Conservation (phyloP, 768 basidiomycete species). For the Lentinus brumalis region DNA sequence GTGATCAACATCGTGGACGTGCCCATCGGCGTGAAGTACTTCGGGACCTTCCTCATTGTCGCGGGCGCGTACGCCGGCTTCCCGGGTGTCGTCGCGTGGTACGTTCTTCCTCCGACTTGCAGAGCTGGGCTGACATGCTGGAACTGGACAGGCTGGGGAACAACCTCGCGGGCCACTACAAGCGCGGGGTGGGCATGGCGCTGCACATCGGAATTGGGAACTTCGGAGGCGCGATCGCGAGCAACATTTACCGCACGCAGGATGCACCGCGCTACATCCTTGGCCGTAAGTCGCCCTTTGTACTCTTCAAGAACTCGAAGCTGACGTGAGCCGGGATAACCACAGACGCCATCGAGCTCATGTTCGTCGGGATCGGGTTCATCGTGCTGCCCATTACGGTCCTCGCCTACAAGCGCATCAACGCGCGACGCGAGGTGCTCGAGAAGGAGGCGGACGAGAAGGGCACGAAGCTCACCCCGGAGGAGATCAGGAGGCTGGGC, state of each 20-base stretch:
- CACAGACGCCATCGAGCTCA: slow-evolving; percentile 62
- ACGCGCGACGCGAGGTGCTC: slow-evolving; percentile 50
- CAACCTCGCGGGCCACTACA: slow-evolving; percentile 68
- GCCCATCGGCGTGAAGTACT: slow-evolving; percentile 60
- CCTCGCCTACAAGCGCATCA: slow-evolving; percentile 55
- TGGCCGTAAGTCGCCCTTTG: slow-evolving; percentile 50
- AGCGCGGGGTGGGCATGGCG: slow-evolving; percentile 71
- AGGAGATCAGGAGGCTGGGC: slow-evolving; percentile 44
- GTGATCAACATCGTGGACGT: slow-evolving; percentile 60
- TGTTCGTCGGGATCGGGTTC: slow-evolving; percentile 67
- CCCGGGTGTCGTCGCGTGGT: slow-evolving; percentile 68
- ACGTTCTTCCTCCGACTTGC: background rate
- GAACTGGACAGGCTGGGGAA: slow-evolving; percentile 55
- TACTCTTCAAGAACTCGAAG: background rate
- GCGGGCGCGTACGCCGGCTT: slow-evolving; percentile 60
- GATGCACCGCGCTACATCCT: slow-evolving; percentile 63
- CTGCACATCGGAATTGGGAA: slow-evolving; percentile 70
- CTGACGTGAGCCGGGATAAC: background rate
- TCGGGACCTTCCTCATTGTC: slow-evolving; percentile 70
- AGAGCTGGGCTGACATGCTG: background rate
- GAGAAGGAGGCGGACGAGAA: slow-evolving; percentile 38
- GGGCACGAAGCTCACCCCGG: slow-evolving; percentile 26
- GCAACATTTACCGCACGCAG: slow-evolving; percentile 59
- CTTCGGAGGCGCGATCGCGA: slow-evolving; percentile 62
- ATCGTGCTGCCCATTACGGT: slow-evolving; percentile 51